Conservation (phyloP, 352 stramenopile species). For the Pythium vanterpoolii region DNA sequence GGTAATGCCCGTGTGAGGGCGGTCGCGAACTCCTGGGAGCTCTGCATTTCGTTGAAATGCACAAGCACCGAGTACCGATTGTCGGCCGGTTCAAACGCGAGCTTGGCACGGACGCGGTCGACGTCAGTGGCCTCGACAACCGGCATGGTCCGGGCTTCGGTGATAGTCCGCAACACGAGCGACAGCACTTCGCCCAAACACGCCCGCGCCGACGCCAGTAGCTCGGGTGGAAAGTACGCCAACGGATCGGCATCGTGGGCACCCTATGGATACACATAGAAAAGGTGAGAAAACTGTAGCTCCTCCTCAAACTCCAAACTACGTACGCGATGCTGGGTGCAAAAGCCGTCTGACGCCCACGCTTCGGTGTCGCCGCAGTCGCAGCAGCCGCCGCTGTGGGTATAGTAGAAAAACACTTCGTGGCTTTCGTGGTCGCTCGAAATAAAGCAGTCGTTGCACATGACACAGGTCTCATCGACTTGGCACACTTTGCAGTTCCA, state of each 20-base stretch:
- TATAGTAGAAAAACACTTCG: conserved; percentile 94
- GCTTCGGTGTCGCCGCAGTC: conserved; percentile 97
- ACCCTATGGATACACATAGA: conserved; percentile 24
- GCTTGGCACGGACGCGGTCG: conserved; percentile 34
- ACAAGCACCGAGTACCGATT: conserved; percentile 85
- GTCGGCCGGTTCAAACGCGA: conserved; percentile 21
- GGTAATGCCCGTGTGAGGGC: conserved; percentile 68
- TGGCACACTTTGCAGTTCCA: conserved; percentile 95
- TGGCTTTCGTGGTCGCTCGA: conserved; percentile 91
- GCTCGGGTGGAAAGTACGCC: conserved; percentile 44
- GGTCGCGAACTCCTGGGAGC: conserved; percentile 77
- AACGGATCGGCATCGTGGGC: conserved; percentile 72
- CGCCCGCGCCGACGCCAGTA: conserved; percentile 55
- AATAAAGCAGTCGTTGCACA: conserved; percentile 98
- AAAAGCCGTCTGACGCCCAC: conserved; percentile 95
- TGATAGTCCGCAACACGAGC: conserved; percentile 58
- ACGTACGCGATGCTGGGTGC: conserved; percentile 84
- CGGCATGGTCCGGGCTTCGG: conserved; percentile 55
- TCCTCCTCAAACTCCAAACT: neutral
- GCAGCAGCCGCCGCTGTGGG: conserved; percentile 95
- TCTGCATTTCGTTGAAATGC: conserved; percentile 93
- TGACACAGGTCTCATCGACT: conserved; percentile 94
- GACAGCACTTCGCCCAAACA: conserved; percentile 69
- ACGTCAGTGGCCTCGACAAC: conserved; percentile 52
- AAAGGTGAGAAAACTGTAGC: neutral